Evolutionary conservation across 805 yeast genomes (phyloP).

Genomic region (Starmera caribaea): DNA sequence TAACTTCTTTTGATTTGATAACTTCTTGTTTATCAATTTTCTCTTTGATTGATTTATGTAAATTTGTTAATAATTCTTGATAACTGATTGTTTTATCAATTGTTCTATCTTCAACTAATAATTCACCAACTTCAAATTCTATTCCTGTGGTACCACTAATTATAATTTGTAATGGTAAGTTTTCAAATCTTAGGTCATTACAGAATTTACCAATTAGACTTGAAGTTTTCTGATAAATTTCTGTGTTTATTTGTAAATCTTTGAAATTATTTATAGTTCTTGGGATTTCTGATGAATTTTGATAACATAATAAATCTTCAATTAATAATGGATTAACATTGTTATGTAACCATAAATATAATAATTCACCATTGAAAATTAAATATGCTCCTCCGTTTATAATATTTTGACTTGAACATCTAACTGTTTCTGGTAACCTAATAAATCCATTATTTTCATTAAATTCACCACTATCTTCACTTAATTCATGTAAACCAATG

Average conservation of each 20-base stretch:
- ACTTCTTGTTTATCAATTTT: conserved; percentile 37
- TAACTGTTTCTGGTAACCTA: conserved; percentile 39
- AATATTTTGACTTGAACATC: conserved; percentile 31
- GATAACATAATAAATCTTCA: conserved; percentile 66
- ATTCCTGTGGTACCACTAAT: conserved; percentile 54
- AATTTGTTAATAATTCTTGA: conserved; percentile 53
- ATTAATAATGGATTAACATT: conserved; percentile 58
- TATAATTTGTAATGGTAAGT: conserved; percentile 46
- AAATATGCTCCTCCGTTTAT: conserved; percentile 71
- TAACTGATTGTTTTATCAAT: conserved; percentile 46
- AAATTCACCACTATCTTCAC: conserved; percentile 44
- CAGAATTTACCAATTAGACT: conserved; percentile 52
- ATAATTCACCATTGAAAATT: conserved; percentile 55
- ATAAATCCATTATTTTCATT: conserved; percentile 33
- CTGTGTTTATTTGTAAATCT: conserved; percentile 41
- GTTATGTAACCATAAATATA: conserved; percentile 60
- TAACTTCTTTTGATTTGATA: conserved; percentile 8
- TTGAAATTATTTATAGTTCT: conserved; percentile 48
- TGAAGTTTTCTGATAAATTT: conserved; percentile 57
- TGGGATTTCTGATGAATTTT: conserved; percentile 19
- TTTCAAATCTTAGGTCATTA: conserved; percentile 26
- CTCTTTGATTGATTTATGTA: conserved; percentile 56
- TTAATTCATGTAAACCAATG: conserved; percentile 58
- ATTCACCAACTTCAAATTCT: conserved; percentile 34
- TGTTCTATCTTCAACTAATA: conserved; percentile 66